These are phyloP conservation scores for Phoma sp. DNA, from an alignment of 2,329 filamentous ascomycete genomes.

Conservation along the genomic window DNA sequence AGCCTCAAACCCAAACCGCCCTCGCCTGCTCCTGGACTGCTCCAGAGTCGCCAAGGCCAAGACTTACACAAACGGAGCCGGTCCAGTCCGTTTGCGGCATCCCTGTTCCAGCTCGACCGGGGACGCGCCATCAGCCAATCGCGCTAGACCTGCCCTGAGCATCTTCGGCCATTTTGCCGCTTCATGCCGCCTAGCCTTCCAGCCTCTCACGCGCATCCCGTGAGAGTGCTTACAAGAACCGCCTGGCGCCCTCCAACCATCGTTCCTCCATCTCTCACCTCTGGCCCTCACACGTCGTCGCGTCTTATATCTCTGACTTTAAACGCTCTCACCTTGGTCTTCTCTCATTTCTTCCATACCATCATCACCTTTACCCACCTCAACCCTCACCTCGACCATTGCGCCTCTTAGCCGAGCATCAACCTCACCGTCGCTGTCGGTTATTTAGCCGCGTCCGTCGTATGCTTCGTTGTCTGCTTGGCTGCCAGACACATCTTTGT, in stretches of 20 bases:
- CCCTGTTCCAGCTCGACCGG: conserved; percentile 1
- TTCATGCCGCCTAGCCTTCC: conserved; percentile 29
- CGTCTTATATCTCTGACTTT: conserved; percentile 21
- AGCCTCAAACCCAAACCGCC: not conserved
- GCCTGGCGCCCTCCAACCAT: conserved; percentile 41
- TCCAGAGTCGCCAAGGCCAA: not conserved
- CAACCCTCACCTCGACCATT: conserved; percentile 19
- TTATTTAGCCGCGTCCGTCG: conserved; percentile 31
- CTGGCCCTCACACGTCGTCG: conserved; percentile 32
- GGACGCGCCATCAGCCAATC: conserved; percentile 22
- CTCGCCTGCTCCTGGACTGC: too few relatives aligned
- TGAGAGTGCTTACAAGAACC: conserved; percentile 45
- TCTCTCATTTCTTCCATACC: conserved; percentile 11
- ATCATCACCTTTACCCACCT: conserved; percentile 10
- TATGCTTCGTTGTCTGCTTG: conserved; percentile 38
- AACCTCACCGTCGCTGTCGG: conserved; percentile 36
- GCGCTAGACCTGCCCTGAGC: conserved; percentile 26
- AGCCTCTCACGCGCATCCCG: conserved; percentile 44
- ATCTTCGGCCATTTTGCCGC: conserved; percentile 31
- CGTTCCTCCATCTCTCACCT: conserved; percentile 47
- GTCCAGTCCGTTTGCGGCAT: conserved; percentile 9
- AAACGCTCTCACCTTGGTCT: conserved; percentile 12
- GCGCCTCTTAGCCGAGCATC: conserved; percentile 25
- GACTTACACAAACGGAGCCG: not conserved
- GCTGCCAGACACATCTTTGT: conserved; percentile 39